Conservation (phyloP, 169 alveolate species). For the Haemoproteus tartakovskyi region DNA sequence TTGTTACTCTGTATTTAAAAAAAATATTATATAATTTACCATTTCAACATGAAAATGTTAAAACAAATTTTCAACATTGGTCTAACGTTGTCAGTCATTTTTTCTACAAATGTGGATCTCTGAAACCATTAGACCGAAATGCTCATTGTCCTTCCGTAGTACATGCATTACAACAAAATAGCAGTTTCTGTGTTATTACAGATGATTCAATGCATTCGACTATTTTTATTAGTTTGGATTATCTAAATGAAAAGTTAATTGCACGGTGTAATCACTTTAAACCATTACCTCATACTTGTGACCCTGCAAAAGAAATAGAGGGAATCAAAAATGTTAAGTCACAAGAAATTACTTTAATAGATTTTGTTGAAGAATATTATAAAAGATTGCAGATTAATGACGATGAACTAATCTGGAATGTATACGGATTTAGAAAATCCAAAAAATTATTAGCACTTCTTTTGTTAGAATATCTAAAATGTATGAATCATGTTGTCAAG, state of each 20-base stretch:
- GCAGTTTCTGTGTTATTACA: conserved; percentile 70
- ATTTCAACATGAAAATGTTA: conserved; percentile 66
- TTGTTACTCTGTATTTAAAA: conserved; percentile 68
- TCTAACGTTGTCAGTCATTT: conserved; percentile 69
- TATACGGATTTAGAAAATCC: conserved; percentile 28
- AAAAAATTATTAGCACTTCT: conserved; percentile 25
- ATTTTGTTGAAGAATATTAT: conserved; percentile 72
- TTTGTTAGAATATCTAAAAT: conserved; percentile 47
- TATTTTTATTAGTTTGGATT: conserved; percentile 69
- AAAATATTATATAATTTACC: conserved; percentile 70
- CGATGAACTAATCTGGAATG: conserved; percentile 60
- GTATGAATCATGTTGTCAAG: conserved; percentile 17
- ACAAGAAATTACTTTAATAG: conserved; percentile 65
- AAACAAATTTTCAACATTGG: conserved; percentile 74
- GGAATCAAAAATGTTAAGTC: conserved; percentile 66
- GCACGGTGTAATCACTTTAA: conserved; percentile 70
- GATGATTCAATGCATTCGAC: conserved; percentile 69
- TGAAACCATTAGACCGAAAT: conserved; percentile 72
- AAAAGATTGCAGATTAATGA: conserved; percentile 70
- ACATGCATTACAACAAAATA: conserved; percentile 67
- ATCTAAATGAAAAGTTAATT: conserved; percentile 69
- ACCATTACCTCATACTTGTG: conserved; percentile 78
- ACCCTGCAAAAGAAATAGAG: conserved; percentile 56
- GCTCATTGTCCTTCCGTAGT: conserved; percentile 48
- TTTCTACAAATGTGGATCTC: conserved; percentile 62